Conservation (phyloP, 2,329 filamentous ascomycete genomes). For the Myriangium duriaei region DNA sequence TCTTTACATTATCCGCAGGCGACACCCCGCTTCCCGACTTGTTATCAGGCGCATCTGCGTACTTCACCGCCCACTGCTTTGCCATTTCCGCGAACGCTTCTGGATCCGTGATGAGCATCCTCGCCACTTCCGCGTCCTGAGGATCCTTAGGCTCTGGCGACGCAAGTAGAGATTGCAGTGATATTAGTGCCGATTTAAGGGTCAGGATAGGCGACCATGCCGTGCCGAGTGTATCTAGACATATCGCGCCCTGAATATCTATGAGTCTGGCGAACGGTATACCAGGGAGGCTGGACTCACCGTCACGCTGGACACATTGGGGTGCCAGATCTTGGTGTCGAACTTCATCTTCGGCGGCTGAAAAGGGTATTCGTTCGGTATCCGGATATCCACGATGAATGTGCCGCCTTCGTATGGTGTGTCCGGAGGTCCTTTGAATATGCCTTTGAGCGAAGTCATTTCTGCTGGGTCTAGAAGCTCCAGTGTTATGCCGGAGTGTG, state of each 20-base stretch:
- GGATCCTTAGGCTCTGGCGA: conserved; percentile 92
- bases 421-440: conserved; percentile 71
- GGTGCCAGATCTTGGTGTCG: conserved; percentile 90
- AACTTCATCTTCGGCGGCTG: conserved; percentile 85
- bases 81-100: conserved; percentile 70
- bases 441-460: conserved; percentile 54
- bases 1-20: conserved; percentile 11
- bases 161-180: conserved; percentile 82
- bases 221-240: conserved; percentile 76
- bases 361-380: conserved; percentile 86
- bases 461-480: conserved; percentile 29
- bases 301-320: conserved; percentile 88
- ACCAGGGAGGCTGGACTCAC: conserved; percentile 34
- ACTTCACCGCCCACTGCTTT: conserved; percentile 76
- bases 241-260: conserved; percentile 69
- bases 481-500: conserved; percentile 63
- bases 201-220: conserved; percentile 95
- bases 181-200: conserved; percentile 89
- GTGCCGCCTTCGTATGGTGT: conserved; percentile 85
- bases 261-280: not conserved
- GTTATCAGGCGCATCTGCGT: conserved; percentile 62
- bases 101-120: conserved; percentile 71
- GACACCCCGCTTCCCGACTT: conserved; percentile 34
- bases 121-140: conserved; percentile 89
- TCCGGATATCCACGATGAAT: conserved; percentile 72